These are phyloP conservation scores for Xylaria palmicola DNA, from an alignment of 495 filamentous ascomycete species.

Conservation along the genomic window DNA sequence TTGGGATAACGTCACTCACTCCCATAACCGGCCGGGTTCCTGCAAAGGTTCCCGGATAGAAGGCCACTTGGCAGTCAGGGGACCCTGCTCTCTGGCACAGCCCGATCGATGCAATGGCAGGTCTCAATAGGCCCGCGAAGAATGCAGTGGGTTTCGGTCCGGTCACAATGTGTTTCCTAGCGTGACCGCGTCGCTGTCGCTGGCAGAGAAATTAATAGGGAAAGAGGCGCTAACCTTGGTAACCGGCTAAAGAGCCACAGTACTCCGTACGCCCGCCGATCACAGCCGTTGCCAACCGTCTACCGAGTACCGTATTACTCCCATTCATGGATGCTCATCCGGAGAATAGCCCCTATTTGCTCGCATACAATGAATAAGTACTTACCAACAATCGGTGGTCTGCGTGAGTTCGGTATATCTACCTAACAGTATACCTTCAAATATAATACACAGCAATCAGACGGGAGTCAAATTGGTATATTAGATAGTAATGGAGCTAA, in stretches of 20 bases:
- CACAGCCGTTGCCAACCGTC: background rate
- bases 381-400: too few species aligned
- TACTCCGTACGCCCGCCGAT: too few species aligned
- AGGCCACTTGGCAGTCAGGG: background rate
- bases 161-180: background rate
- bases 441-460: too few species aligned
- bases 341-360: constrained; percentile 7
- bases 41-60: background rate
- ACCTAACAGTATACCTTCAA: too few species aligned
- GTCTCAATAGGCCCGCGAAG: background rate
- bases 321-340: background rate
- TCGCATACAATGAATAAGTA: too few species aligned
- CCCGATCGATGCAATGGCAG: background rate
- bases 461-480: too few species aligned
- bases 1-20: constrained; percentile 7
- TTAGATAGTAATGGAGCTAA: too few species aligned
- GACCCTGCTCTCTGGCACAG: background rate
- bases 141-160: background rate
- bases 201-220: background rate
- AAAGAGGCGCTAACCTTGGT: background rate
- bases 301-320: background rate
- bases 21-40: background rate
- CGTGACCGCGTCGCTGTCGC: background rate
- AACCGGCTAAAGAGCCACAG: background rate
- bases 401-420: too few species aligned